Evolutionary conservation across 2,329 filamentous ascomycete species (phyloP).

Genomic region (Trichophyton simii): DNA sequence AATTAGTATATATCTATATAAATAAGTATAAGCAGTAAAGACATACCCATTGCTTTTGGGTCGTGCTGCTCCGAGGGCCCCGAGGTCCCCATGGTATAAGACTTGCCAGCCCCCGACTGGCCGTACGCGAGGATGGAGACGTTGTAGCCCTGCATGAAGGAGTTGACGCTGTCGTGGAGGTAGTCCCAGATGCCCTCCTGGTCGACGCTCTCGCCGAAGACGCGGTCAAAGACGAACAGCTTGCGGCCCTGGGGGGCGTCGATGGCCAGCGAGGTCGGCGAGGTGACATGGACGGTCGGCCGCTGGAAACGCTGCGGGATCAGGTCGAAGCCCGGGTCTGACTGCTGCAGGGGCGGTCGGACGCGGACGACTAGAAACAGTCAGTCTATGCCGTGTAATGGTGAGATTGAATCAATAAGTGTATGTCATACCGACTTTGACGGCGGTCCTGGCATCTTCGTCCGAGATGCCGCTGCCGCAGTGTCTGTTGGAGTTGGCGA

Average conservation of each 20-base stretch:
- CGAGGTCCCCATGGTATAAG: constrained; percentile 96
- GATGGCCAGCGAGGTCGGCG: constrained; percentile 71
- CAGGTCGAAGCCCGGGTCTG: constrained; percentile 84
- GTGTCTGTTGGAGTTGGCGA: constrained; percentile 41
- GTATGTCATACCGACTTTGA: constrained; percentile 65
- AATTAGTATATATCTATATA: neutral
- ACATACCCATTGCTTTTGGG: constrained; percentile 62
- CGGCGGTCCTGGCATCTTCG: constrained; percentile 78
- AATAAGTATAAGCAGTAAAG: constrained; percentile 7
- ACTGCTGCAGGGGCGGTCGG: constrained; percentile 68
- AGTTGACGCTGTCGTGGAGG: constrained; percentile 72
- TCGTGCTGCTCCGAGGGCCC: constrained; percentile 66
- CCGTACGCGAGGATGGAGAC: constrained; percentile 94
- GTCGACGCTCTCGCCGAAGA: constrained; percentile 69
- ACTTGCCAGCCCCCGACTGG: constrained; percentile 94
- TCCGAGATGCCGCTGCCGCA: constrained; percentile 74
- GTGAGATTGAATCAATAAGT: too few species aligned
- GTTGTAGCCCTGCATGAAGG: constrained; percentile 95
- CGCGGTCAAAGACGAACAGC: constrained; percentile 90
- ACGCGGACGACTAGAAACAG: constrained; percentile 65
- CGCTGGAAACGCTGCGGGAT: constrained; percentile 92
- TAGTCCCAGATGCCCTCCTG: constrained; percentile 95
- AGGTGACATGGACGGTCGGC: constrained; percentile 80
- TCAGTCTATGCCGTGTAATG: neutral
- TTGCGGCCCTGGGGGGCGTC: constrained; percentile 88